Base-by-base conservation (phyloP, 2,329 filamentous ascomycete genomes). In the Didymellaceae sp. region DNA sequence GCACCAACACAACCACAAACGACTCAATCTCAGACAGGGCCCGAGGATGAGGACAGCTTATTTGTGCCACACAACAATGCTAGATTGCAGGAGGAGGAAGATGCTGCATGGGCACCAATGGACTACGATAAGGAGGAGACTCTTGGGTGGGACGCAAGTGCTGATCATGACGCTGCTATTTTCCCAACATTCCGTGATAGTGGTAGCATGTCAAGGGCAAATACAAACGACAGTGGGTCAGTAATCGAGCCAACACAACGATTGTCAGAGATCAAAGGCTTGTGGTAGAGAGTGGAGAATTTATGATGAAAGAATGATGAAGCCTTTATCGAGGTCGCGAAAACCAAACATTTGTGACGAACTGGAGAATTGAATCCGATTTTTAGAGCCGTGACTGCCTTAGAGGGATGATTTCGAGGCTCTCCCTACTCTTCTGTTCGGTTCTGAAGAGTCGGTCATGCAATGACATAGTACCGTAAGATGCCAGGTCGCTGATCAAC, bases 81-180 rank as follows among this genome's bases (percentile, higher is more conserved):
- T 1, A 44, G 41, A 11, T 78, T 81, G 16, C 76, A 74, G 14
- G 79, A 72, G 11, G 86, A 90, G 18, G 87, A 63, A 30, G 87
- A 90, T 55, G 78, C 81, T 34, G 76, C 79, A 45, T 93, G 89
- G 89, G 87, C 91, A 57, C 88, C 89, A 2, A 78, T 88, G 2
- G 81, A 84, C 43, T 85, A 85, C 35, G 83, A 84, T 6, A 86
- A 86, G 22, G 83, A 85, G 45, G 84, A 86, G 40, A 85, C 86
- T 61, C 75, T 92, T 34, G 86, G 86, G 28, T 93, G 89, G 89
- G 87, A 91, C 71, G 81, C 86, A 42, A 88, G 82, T 64, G 83
- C 81, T 28, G 81, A 87, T 38, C 62, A 73, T 40, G 69, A 72
- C 31, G 56, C 59, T 33, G 66, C 62, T 1, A 65, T 66, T 10